Conservation (phyloP, 148 eudicot genomes). For the Arbutus unedo region DNA sequence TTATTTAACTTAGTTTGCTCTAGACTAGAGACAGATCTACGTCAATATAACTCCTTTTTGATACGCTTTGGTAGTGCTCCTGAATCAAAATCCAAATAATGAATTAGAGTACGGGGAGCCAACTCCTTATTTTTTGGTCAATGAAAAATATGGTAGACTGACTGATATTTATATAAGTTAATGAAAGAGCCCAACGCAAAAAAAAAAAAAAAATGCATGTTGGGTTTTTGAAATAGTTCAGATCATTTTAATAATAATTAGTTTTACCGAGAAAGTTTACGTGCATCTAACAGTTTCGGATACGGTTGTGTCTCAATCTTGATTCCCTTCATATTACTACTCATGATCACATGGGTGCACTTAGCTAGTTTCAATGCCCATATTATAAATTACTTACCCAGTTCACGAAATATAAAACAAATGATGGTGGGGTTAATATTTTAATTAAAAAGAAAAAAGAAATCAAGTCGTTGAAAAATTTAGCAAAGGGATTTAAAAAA, state of each 20-base stretch:
- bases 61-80: no score
- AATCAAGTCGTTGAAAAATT: background rate
- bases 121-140: background rate
- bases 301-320: no score
- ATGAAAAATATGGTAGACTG: background rate
- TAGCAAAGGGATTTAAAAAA: background rate
- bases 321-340: background rate
- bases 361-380: slow-evolving; percentile 3
- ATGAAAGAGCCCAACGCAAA: background rate
- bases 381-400: background rate
- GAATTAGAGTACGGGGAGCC: background rate
- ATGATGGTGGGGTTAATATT: background rate
- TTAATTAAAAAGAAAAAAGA: background rate
- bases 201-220: background rate
- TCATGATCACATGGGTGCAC: background rate
- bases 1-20: no score
- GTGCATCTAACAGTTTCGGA: no score
- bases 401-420: background rate
- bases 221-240: background rate
- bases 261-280: background rate
- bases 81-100: background rate
- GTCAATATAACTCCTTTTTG: no score
- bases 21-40: no score
- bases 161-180: background rate
- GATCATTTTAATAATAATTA: background rate